These are phyloP conservation scores for Puccinia polysora DNA, from an alignment of 1,284 basidiomycete species.

Conservation along the genomic window DNA sequence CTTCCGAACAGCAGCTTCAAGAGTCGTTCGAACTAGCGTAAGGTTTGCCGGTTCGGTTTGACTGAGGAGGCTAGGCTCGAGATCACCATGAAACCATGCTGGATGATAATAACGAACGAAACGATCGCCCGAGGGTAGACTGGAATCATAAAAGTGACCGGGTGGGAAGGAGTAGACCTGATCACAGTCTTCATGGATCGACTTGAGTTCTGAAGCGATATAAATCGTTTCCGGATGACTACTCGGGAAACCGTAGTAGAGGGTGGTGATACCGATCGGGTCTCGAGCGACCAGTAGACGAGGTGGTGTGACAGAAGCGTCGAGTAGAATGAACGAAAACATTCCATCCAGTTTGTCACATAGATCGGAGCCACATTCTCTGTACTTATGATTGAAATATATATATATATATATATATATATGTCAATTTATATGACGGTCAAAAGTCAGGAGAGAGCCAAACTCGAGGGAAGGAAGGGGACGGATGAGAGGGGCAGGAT, in stretches of 20 bases:
- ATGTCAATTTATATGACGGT: no score
- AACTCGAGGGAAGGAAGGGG: no score
- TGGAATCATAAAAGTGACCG: slow-evolving; percentile 73
- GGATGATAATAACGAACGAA: slow-evolving; percentile 79
- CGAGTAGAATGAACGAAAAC: slow-evolving; percentile 96
- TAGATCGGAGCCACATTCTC: slow-evolving; percentile 69
- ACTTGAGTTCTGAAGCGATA: slow-evolving; percentile 95
- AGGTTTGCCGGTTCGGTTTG: slow-evolving; percentile 68
- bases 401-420: no score
- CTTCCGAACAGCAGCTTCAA: slow-evolving; percentile 91
- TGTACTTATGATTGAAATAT: no score
- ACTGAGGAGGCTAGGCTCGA: slow-evolving; percentile 59
- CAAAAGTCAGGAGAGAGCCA: no score
- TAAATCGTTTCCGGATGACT: slow-evolving; percentile 76
- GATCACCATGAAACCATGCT: slow-evolving; percentile 75
- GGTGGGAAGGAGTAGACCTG: slow-evolving; percentile 93
- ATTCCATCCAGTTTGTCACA: slow-evolving; percentile 88
- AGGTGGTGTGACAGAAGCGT: slow-evolving; percentile 81
- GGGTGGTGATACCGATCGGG: slow-evolving; percentile 94
- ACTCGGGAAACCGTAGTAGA: slow-evolving; percentile 95
- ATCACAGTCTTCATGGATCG: slow-evolving; percentile 87
- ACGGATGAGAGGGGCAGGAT: no score
- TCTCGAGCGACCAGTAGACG: slow-evolving; percentile 92
- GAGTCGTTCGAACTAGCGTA: slow-evolving; percentile 67
- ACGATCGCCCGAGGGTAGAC: slow-evolving; percentile 66